Percentiles rank a stretch among this genome's conserved stretches.
phyloP scores from a whole-genome alignment of 2,329 filamentous ascomycete species.

The Fusarium buxicola region DNA sequence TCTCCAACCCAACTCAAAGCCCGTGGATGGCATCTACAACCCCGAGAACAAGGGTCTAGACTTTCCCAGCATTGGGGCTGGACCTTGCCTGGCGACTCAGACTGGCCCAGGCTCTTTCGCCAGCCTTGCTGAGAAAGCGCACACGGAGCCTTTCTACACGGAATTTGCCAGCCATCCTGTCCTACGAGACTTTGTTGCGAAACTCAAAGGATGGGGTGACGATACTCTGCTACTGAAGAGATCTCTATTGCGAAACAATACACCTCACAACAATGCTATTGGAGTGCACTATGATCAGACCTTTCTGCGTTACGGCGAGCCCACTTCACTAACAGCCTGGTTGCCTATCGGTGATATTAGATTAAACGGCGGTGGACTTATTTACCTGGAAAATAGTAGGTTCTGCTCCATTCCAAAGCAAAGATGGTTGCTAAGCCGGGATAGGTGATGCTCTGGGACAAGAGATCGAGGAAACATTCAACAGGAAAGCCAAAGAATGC shows the following conservation, averaged over 20 bases:
- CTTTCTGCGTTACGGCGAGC: slow-evolving; percentile 66
- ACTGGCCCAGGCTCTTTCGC: slow-evolving; percentile 19
- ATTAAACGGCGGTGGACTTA: slow-evolving; percentile 20
- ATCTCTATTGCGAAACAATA: slow-evolving; percentile 64
- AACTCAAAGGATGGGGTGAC: slow-evolving; percentile 16
- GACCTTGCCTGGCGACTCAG: slow-evolving; percentile 1
- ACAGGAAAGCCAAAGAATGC: slow-evolving; percentile 48
- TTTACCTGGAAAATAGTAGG: slow-evolving; percentile 30
- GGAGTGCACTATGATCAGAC: slow-evolving; percentile 72
- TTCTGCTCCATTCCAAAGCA: not conserved
- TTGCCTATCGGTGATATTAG: slow-evolving; percentile 64
- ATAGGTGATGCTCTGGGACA: slow-evolving; percentile 20
- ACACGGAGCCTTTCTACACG: slow-evolving; percentile 24
- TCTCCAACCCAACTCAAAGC: slow-evolving; percentile 1
- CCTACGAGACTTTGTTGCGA: slow-evolving; percentile 11
- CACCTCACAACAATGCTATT: slow-evolving; percentile 66
- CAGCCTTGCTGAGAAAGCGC: slow-evolving; percentile 20
- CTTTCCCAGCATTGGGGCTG: slow-evolving; percentile 23
- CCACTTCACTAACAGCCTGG: slow-evolving; percentile 67
- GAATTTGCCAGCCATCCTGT: slow-evolving; percentile 16
- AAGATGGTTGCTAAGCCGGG: not conserved
- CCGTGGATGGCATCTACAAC: slow-evolving; percentile 23
- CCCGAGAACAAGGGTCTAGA: slow-evolving; percentile 8
- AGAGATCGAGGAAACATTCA: slow-evolving; percentile 13
- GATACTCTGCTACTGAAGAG: slow-evolving; percentile 18